Evolutionary conservation across 306 rosid species (phyloP).

Genomic region (Vigna unguiculata): DNA sequence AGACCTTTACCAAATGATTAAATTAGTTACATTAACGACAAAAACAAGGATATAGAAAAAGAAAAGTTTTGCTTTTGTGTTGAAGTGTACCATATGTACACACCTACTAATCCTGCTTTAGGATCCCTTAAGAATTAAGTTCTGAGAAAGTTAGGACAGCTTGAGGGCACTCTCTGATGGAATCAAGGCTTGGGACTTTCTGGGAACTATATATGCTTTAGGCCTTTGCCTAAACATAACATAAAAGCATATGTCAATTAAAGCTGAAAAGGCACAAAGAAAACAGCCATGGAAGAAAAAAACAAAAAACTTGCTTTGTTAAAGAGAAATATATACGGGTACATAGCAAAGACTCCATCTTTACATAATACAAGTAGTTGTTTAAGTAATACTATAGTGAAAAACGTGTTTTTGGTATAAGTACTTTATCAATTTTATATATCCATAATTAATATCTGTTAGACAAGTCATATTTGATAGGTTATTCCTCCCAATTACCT

Average conservation of each 20-base stretch:
- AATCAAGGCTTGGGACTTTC: constrained; percentile 39
- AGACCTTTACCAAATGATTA: constrained; percentile 28
- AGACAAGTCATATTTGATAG: no score
- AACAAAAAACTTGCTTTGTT: constrained; percentile 41
- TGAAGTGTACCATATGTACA: constrained; percentile 26
- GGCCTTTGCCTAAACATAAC: constrained; percentile 31
- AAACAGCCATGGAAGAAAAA: constrained; percentile 15
- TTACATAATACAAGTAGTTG: not conserved
- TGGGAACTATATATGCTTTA: not conserved
- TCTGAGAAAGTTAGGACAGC: constrained; percentile 65
- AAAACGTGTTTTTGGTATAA: no score
- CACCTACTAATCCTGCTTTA: not conserved
- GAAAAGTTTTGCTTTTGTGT: constrained; percentile 10
- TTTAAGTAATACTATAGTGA: no score
- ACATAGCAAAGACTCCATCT: constrained; percentile 38
- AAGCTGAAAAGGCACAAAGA: constrained; percentile 38
- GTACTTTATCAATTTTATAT: no score
- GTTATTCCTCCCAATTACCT: no score
- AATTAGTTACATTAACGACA: not conserved
- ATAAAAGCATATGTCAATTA: constrained; percentile 2
- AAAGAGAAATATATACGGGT: constrained; percentile 21
- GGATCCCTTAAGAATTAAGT: constrained; percentile 53
- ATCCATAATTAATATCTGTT: no score
- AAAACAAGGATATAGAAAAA: not conserved
- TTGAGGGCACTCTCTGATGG: constrained; percentile 60